Percentiles rank a stretch among this genome's conserved stretches.
Conservation (phyloP, 306 rosid species). For the Lathyrus sativus region DNA sequence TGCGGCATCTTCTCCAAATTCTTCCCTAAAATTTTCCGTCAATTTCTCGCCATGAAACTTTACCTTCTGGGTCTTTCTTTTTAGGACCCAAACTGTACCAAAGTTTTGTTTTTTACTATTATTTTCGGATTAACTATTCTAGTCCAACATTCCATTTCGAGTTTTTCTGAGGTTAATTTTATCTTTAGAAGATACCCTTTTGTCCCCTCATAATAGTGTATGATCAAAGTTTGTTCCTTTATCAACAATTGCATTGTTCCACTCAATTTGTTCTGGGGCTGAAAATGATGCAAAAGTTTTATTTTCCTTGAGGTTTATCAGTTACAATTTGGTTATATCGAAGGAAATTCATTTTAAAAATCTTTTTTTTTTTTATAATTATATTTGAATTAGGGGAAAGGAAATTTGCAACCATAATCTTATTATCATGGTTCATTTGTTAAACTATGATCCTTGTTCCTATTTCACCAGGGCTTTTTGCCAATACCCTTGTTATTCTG, state of each 20-base stretch:
- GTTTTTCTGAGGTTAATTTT: constrained; percentile 26
- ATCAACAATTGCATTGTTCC: constrained; percentile 25
- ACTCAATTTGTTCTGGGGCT: constrained; percentile 7
- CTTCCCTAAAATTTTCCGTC: constrained; percentile 29
- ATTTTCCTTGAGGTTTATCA: not conserved
- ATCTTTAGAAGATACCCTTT: constrained; percentile 23
- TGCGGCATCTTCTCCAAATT: not conserved
- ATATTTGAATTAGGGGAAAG: not conserved
- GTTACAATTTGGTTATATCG: not conserved
- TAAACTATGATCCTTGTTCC: constrained; percentile 39
- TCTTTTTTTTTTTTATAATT: not conserved
- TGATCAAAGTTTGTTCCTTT: constrained; percentile 25
- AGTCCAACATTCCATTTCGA: constrained; percentile 3
- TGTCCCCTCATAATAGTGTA: constrained; percentile 16
- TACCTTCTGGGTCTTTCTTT: constrained; percentile 8
- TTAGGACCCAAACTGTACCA: not conserved
- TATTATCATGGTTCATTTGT: constrained; percentile 39
- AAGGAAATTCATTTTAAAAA: not conserved
- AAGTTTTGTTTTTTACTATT: constrained; percentile 14
- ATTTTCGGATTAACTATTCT: not conserved
- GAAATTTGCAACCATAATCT: constrained; percentile 15
- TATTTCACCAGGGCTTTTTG: constrained; percentile 28
- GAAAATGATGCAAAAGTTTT: constrained; percentile 4
- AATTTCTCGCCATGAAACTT: constrained; percentile 7
- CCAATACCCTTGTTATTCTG: constrained; percentile 31